Evolutionary conservation across 2,329 filamentous ascomycete species (phyloP), one percentile per base, ranked within the genome.

Genomic region (Ceratocystis eucalypticola): DNA sequence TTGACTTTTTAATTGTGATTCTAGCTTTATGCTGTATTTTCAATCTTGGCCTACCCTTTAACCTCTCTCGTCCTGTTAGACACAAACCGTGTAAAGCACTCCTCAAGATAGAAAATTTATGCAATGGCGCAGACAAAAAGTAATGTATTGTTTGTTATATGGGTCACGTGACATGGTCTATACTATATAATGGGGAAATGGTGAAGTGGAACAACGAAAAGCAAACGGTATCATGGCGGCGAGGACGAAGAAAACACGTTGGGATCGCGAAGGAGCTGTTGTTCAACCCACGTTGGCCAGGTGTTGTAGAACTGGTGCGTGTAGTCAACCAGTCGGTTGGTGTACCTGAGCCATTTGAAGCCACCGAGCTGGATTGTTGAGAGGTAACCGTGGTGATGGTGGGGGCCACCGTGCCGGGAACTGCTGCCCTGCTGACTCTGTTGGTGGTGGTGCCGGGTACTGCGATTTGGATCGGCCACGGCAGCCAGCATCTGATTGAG

Each of bases 231-330:
- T 37, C 33, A 37, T 37, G 33, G 33, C 33, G 45, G 62, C 22
- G 41, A 15, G 15, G 61, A 75, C 5, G 79, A 57, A 17, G 53
- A 78, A 71, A 83, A 84, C 67, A 76, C 80, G 0, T 71, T 70
- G n/a, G 74, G 68, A 64, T 84, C 78, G 53, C 69, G 69, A 6
- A 78, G 76, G 64, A 83, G 72, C 73, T 80, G 78, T 65, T 75
- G 74, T 70, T 82, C 79, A 3, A 83, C 81, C 82, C 81, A 84
- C 71, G 75, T 67, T 17, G 81, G 81, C 80, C 80, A 84, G 69
- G 75, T 73, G 66, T 83, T 83, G 68, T 81, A 81, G 25, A 70
- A 69, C 62, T 72, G 72, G 65, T 82, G 76, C 69, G 78, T 76
- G 41, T 72, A 72, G 67, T 78, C 77, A 20, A 84, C 74, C 68